Conservation (phyloP, 2,329 filamentous ascomycete genomes). For the Cytospora schulzeri region DNA sequence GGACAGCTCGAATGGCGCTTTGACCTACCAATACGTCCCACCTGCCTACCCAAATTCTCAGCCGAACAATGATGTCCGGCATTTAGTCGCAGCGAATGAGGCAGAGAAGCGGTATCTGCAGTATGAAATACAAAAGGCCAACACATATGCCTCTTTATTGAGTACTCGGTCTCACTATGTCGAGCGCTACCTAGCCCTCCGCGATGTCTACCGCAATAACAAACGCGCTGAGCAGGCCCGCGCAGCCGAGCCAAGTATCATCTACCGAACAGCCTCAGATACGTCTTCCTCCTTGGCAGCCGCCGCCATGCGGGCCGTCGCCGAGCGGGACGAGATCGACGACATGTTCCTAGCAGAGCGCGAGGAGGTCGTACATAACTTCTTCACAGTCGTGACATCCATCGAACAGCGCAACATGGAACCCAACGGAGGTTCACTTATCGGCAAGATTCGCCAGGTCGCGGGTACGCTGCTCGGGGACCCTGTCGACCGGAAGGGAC, state of each 20-base stretch:
- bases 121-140: conserved; percentile 89
- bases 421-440: conserved; percentile 64
- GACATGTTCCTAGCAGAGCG: conserved; percentile 73
- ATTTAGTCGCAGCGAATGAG: conserved; percentile 51
- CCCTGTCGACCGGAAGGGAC: conserved; percentile 53
- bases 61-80: conserved; percentile 53
- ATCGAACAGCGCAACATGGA: conserved; percentile 88
- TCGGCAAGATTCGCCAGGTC: conserved; percentile 82
- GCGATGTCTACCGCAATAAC: conserved; percentile 62
- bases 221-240: conserved; percentile 41
- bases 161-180: conserved; percentile 83
- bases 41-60: conserved; percentile 51
- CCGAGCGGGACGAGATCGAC: conserved; percentile 63
- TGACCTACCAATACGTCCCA: conserved; percentile 54
- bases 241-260: conserved; percentile 33
- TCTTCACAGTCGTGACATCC: conserved; percentile 72
- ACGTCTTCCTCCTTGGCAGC: conserved; percentile 37
- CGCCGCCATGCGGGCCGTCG: conserved; percentile 43
- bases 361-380: conserved; percentile 78
- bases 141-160: conserved; percentile 81
- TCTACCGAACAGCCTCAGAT: conserved; percentile 40
- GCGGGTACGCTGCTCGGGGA: conserved; percentile 76
- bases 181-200: conserved; percentile 80
- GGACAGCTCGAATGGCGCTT: conserved; percentile 46
- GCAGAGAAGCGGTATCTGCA: conserved; percentile 62